These are phyloP conservation scores for Fraxinus nigra DNA, from an alignment of 305 asterid species.

Conservation along the genomic window DNA sequence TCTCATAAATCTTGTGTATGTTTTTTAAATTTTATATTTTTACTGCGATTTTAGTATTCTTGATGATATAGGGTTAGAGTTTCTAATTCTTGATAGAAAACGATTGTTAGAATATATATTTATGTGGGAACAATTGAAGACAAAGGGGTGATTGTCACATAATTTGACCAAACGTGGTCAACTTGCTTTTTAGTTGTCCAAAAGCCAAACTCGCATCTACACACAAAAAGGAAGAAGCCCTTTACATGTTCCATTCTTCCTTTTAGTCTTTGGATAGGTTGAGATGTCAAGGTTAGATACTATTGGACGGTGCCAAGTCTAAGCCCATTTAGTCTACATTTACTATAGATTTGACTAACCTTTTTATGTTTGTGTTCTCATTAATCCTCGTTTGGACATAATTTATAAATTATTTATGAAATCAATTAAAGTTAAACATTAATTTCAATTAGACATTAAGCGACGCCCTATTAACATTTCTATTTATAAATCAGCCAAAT, in stretches of 20 bases:
- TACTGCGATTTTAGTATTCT: no score
- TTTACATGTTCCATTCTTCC: constrained; percentile 26
- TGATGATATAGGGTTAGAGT: neutral
- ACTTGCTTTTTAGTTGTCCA: constrained; percentile 14
- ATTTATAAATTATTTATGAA: no score
- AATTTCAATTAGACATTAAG: no score
- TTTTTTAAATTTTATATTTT: no score
- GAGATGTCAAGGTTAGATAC: constrained; percentile 19
- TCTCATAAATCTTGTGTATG: neutral
- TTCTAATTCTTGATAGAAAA: neutral
- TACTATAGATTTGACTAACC: neutral
- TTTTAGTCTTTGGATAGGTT: neutral
- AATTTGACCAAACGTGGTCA: constrained; percentile 25
- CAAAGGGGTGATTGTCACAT: constrained; percentile 7
- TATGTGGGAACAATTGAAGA: constrained; percentile 19
- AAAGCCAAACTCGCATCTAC: constrained; percentile 28
- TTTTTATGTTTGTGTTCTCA: neutral
- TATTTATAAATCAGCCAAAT: no score
- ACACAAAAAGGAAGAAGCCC: constrained; percentile 21
- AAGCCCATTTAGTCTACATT: neutral
- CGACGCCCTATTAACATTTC: no score
- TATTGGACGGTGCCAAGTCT: neutral
- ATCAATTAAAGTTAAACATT: no score
- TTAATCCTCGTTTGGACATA: neutral
- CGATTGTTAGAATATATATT: constrained; percentile 13